Percentiles rank a stretch among this genome's conserved stretches.
These are phyloP conservation scores for Mycotypha africana DNA, from an alignment of 371 early-diverging fungal genomes.

Conservation along the genomic window DNA sequence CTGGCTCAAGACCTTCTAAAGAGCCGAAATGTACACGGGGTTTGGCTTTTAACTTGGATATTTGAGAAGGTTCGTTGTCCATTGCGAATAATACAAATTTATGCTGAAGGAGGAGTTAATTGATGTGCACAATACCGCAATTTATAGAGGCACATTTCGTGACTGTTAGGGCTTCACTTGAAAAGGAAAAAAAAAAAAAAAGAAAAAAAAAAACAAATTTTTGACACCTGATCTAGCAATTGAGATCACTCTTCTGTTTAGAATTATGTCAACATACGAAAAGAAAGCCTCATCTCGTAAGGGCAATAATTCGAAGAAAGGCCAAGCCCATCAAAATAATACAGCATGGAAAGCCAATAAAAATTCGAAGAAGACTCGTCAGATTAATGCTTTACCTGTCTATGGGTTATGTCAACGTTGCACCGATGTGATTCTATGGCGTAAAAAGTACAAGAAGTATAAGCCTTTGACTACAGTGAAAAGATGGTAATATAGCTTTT, in stretches of 20 bases:
- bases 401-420: conserved; percentile 88
- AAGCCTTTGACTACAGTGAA: conserved; percentile 91
- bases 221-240: too few species aligned
- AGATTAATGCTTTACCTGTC: conserved; percentile 77
- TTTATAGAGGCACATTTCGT: too few species aligned
- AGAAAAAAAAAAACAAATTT: too few species aligned
- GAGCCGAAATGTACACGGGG: conserved; percentile 45
- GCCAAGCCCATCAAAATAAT: conserved; percentile 87
- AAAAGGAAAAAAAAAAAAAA: too few species aligned
- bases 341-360: conserved; percentile 86
- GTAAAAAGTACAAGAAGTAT: conserved; percentile 94
- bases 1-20: conserved; percentile 33
- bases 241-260: too few species aligned
- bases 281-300: conserved; percentile 46
- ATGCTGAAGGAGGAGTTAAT: too few species aligned
- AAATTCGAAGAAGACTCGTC: conserved; percentile 71
- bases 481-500: conserved; percentile 63
- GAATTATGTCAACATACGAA: conserved; percentile 30
- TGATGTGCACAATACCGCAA: too few species aligned
- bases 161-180: too few species aligned
- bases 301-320: conserved; percentile 64
- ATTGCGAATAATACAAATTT: conserved; percentile 5
- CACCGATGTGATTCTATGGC: conserved; percentile 84
- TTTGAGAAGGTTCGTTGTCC: conserved; percentile 16
- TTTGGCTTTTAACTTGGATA: conserved; percentile 27